Evolutionary conservation across 345 rosid genomes (phyloP).

Genomic region (Fremontodendron californicum): DNA sequence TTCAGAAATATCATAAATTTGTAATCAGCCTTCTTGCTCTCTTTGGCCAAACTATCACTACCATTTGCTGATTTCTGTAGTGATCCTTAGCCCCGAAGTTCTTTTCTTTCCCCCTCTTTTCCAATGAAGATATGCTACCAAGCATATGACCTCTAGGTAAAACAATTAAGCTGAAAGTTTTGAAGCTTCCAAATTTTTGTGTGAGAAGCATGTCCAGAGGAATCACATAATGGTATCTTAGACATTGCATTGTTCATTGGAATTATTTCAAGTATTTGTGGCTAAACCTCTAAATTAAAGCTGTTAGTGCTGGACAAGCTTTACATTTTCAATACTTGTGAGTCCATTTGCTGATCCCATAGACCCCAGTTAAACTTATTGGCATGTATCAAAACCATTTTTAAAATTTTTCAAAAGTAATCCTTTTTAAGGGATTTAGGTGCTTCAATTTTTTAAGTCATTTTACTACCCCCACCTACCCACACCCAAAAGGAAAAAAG

Average conservation of each 20-base stretch:
- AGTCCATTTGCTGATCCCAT: neutral
- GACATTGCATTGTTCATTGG: neutral
- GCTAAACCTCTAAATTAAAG: neutral
- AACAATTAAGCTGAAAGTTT: neutral
- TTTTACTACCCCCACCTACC: neutral
- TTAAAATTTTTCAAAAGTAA: neutral
- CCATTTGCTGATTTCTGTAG: neutral
- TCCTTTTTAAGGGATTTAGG: neutral
- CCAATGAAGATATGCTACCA: neutral
- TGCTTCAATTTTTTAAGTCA: neutral
- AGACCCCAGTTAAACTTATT: neutral
- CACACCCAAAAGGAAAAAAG: no score
- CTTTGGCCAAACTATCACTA: neutral
- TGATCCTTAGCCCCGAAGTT: neutral
- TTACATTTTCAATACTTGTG: neutral
- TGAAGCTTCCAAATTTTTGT: neutral
- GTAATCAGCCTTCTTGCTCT: neutral
- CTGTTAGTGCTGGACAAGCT: neutral
- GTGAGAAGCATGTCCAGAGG: neutral
- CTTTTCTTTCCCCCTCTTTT: neutral
- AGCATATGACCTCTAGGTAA: neutral
- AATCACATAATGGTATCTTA: neutral
- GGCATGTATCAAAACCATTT: neutral
- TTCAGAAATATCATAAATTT: neutral
- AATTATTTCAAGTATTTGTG: neutral